phyloP scores from a whole-genome alignment of 805 yeast genomes.

The Candida wancherniae region DNA sequence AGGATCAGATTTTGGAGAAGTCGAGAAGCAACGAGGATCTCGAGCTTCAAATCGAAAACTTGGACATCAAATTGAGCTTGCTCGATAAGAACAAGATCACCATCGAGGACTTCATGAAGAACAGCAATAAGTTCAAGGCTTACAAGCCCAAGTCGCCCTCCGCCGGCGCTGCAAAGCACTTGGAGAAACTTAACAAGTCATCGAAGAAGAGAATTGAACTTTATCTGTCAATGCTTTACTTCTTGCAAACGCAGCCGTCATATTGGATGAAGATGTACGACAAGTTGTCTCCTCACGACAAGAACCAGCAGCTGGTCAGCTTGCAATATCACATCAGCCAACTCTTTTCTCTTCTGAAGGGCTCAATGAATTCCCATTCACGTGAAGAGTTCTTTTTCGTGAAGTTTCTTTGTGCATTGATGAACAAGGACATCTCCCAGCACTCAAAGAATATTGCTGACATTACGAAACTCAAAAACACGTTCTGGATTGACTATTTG shows the following conservation, averaged over 20 bases:
- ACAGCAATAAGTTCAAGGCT: slow-evolving; percentile 31
- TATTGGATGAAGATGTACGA: slow-evolving; percentile 60
- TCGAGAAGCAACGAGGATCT: slow-evolving; percentile 67
- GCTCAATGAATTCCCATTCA: slow-evolving; percentile 31
- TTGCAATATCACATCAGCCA: slow-evolving; percentile 21
- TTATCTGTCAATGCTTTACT: slow-evolving; percentile 73
- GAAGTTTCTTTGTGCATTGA: slow-evolving; percentile 48
- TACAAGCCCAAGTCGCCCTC: slow-evolving; percentile 16
- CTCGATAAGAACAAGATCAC: slow-evolving; percentile 76
- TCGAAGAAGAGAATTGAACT: slow-evolving; percentile 53
- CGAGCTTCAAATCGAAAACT: slow-evolving; percentile 68
- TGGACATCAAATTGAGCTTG: slow-evolving; percentile 73
- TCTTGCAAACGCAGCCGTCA: slow-evolving; percentile 76
- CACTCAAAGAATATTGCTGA: slow-evolving; percentile 29
- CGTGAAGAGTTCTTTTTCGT: slow-evolving; percentile 71
- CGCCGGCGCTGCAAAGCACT: slow-evolving; percentile 17
- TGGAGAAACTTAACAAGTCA: slow-evolving; percentile 35
- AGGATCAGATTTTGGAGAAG: slow-evolving; percentile 64
- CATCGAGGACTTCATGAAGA: slow-evolving; percentile 61
- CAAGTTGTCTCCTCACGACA: slow-evolving; percentile 19
- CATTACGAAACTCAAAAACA: slow-evolving; percentile 31
- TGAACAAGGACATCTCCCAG: slow-evolving; percentile 37
- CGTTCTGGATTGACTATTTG: slow-evolving; percentile 44
- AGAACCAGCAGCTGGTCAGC: slow-evolving; percentile 14
- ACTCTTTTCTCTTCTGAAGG: slow-evolving; percentile 30